A percentile compares a stretch with the other conserved stretches of the same genome.
Conservation (phyloP, 371 early-diverging fungal species). For the Saksenaea vasiformis region DNA sequence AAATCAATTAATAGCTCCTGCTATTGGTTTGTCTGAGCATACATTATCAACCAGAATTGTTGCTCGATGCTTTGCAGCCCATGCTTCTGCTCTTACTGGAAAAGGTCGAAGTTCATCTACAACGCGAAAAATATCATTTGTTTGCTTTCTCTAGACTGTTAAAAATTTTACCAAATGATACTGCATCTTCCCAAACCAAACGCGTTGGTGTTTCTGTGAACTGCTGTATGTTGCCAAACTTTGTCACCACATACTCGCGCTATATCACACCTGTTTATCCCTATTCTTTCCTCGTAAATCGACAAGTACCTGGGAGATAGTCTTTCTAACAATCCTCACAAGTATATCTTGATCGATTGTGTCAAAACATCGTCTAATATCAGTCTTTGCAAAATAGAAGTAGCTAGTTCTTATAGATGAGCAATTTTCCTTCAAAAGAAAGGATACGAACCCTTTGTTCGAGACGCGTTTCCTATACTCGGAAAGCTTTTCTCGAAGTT, state of each 20-base stretch:
- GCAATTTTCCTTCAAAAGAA: background rate
- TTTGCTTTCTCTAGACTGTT: background rate
- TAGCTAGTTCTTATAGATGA: background rate
- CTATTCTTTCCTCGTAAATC: background rate
- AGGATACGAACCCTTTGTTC: slow-evolving; percentile 11
- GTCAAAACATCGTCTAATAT: slow-evolving; percentile 79
- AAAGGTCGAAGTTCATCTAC: slow-evolving; percentile 48
- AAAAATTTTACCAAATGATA: slow-evolving; percentile 1
- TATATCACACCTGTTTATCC: slow-evolving; percentile 15
- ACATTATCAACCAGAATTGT: slow-evolving; percentile 68
- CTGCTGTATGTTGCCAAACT: slow-evolving; percentile 37
- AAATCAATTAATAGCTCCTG: background rate
- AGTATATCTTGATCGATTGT: slow-evolving; percentile 73
- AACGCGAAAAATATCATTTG: slow-evolving; percentile 1
- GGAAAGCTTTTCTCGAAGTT: slow-evolving; percentile 56
- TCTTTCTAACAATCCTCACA: slow-evolving; percentile 53
- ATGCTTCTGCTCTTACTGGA: slow-evolving; percentile 37
- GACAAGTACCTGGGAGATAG: slow-evolving; percentile 48
- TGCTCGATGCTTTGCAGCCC: slow-evolving; percentile 45
- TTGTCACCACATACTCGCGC: slow-evolving; percentile 65
- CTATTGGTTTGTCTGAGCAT: background rate
- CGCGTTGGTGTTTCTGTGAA: slow-evolving; percentile 26
- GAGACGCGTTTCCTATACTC: slow-evolving; percentile 36
- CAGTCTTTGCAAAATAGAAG: slow-evolving; percentile 83
- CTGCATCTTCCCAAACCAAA: slow-evolving; percentile 19